Conservation (phyloP, 1,284 basidiomycete species). For the Ustilago cynodontis region DNA sequence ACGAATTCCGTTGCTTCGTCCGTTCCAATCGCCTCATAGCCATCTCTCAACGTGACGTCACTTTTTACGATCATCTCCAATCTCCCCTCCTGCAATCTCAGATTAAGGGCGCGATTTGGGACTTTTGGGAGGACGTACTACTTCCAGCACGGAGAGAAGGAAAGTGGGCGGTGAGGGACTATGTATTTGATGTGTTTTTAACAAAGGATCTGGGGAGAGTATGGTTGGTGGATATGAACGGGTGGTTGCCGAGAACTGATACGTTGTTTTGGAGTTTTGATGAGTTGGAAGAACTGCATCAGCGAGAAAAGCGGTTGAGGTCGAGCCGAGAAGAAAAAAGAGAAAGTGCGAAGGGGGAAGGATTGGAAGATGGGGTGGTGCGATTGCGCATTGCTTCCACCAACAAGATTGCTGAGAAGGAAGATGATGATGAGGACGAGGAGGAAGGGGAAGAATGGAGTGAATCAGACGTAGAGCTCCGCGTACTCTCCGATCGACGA, state of each 20-base stretch:
- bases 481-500: constrained; percentile 77
- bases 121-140: constrained; percentile 78
- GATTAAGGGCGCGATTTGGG: constrained; percentile 75
- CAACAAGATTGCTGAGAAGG: constrained; percentile 4
- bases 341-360: constrained; percentile 13
- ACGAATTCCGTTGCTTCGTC: constrained; percentile 64
- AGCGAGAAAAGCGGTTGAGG: background rate
- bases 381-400: constrained; percentile 20
- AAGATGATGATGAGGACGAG: background rate
- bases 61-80: constrained; percentile 83
- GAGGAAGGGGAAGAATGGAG: constrained; percentile 1
- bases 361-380: constrained; percentile 35
- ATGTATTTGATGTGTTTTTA: constrained; percentile 87
- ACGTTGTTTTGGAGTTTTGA: constrained; percentile 86
- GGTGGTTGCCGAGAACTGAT: constrained; percentile 86
- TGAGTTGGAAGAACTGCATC: constrained; percentile 75
- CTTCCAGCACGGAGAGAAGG: constrained; percentile 36
- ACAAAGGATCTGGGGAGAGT: constrained; percentile 81
- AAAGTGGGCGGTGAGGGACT: constrained; percentile 36
- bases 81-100: constrained; percentile 72
- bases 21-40: constrained; percentile 72
- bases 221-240: constrained; percentile 90
- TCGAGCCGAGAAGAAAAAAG: background rate
- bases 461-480: constrained; percentile 73
- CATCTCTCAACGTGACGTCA: constrained; percentile 84